Base-by-base conservation (phyloP, 1,284 basidiomycete species). In the Cutaneotrichosporon mucoides region DNA sequence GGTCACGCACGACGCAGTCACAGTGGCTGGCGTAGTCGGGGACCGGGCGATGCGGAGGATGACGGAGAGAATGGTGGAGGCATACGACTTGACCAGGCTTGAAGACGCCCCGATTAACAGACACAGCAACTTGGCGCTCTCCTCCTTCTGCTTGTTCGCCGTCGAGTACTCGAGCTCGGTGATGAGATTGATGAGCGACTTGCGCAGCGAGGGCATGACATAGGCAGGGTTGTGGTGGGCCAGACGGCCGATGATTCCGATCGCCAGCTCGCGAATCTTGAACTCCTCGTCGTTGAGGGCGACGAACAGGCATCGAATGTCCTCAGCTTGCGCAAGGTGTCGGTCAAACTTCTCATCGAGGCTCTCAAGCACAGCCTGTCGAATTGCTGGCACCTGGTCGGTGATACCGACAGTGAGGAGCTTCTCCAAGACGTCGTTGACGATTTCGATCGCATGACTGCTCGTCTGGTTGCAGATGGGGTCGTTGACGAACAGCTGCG, bases 151-250 rank as follows among this genome's bases (percentile, higher is more conserved):
- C 56, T 93, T 88, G 70, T 87, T 90, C 64, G 92, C 88, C 4
- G 89, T 94, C 4, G 95, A 92, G 73, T 98, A 99, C 78, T 99
- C 95, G 50, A 99, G 81, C 78, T 99, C 96, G 0, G 96, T 99
- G 56, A 99, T 82, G 7, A 99, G 84, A 75, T 99, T 95, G 61
- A 99, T 97, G 57, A 99, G 82, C 2, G 94, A 89, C 77, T 99
- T 99, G 55, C 96, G 85, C 42, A 99, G 80, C 6, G 92, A 95
- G 4, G 96, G 95, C 90, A 99, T 98, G 38, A 99, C 94, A 79
- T 98, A 97, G 41, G 96, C 96, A 0, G 96, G 96, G 71, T 99
- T 99, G 79, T 97, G 90, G 70, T 88, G 86, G 3, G 95, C 92
- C 34, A 99, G 84, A 34, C 96, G 87, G 3, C 96, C 96, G 66